phyloP scores from a whole-genome alignment of 2,329 filamentous ascomycete genomes.

The Cladophialophora yegresii region DNA sequence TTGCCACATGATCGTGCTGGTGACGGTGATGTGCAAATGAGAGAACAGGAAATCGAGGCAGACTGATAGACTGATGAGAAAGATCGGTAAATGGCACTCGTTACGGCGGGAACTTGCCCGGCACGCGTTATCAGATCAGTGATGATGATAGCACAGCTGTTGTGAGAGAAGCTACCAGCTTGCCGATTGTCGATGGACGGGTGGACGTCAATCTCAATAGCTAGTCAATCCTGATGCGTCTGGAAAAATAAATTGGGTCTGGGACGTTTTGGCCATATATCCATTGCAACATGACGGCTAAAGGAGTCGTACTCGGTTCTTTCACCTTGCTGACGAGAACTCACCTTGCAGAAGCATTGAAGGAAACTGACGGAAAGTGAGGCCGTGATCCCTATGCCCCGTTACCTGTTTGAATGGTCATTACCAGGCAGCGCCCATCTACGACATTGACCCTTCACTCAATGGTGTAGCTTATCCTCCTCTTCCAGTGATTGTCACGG shows the following conservation, averaged over 20 bases:
- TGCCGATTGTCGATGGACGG: not conserved
- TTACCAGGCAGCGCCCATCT: not conserved
- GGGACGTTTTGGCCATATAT: not conserved
- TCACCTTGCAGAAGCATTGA: not conserved
- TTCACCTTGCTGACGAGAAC: not conserved
- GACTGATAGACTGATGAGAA: not conserved
- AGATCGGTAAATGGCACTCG: not conserved
- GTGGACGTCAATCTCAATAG: not conserved
- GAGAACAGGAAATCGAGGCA: not conserved
- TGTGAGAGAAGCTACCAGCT: not conserved
- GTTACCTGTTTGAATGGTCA: not conserved
- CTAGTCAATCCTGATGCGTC: not conserved
- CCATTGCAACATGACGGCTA: not conserved
- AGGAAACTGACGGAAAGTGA: not conserved
- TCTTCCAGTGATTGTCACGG: not conserved
- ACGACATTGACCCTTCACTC: not conserved
- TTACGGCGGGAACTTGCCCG: not conserved
- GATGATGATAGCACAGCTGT: not conserved
- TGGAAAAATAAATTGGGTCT: not conserved
- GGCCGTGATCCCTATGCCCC: not conserved
- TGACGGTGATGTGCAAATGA: not conserved
- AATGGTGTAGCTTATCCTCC: not conserved
- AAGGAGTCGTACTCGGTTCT: not conserved
- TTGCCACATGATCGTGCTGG: slow-evolving; percentile 23
- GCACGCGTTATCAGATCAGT: not conserved